Evolutionary conservation across 108 stramenopile species (phyloP).

Genomic region (Nitzschia sp.): DNA sequence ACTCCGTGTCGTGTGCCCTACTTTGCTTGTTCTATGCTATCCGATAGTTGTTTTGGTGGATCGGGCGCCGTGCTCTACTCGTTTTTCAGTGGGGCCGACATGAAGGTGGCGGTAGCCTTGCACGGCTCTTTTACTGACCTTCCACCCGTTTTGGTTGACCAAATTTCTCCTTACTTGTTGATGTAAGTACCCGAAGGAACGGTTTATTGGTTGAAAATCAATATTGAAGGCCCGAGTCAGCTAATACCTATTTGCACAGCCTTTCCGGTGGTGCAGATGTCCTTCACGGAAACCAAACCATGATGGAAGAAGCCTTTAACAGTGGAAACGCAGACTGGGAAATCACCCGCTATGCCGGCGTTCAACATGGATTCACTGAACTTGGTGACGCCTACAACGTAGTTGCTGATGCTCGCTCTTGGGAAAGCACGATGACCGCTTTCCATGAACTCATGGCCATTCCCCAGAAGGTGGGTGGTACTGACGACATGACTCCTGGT

Average conservation of each 20-base stretch:
- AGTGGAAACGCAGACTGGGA: constrained; percentile 42
- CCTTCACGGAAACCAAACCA: constrained; percentile 36
- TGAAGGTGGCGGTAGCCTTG: constrained; percentile 45
- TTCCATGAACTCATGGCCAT: constrained; percentile 6
- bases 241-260: too few relatives aligned
- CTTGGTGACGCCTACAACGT: constrained; percentile 25
- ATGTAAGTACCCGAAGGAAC: too few relatives aligned
- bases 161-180: constrained; percentile 28
- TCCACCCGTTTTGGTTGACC: constrained; percentile 13
- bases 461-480: constrained; percentile 11
- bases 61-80: constrained; percentile 38
- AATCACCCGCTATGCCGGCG: constrained; percentile 41
- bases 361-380: constrained; percentile 30
- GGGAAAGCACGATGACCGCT: constrained; percentile 28
- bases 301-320: constrained; percentile 38
- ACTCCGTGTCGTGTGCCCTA: neutral
- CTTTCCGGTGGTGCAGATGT: constrained; percentile 53
- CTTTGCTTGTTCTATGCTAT: too few relatives aligned
- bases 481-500: too few relatives aligned
- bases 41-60: neutral
- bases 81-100: constrained; percentile 16
- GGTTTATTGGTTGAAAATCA: neutral
- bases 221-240: neutral
- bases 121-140: constrained; percentile 37
- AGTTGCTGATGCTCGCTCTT: constrained; percentile 36